phyloP scores from a whole-genome alignment of 2,329 filamentous ascomycete genomes.

The Diaporthe vaccinii region DNA sequence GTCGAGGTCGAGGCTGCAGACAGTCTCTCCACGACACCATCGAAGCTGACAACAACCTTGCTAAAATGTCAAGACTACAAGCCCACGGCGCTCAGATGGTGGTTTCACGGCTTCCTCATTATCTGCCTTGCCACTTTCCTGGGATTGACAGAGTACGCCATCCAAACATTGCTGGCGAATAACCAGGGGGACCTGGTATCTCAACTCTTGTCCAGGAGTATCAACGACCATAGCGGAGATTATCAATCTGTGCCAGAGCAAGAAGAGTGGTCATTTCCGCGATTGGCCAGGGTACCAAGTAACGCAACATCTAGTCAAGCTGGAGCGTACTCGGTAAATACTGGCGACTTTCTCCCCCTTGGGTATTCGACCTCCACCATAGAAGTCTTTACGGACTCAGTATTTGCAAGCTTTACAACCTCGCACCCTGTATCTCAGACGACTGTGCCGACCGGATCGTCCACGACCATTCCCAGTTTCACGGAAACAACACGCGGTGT shows the following conservation, averaged over 20 bases:
- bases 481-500: not conserved
- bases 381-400: not conserved
- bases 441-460: not conserved
- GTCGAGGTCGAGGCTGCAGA: not conserved
- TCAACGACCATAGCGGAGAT: not conserved
- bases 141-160: conserved; percentile 34
- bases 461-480: not conserved
- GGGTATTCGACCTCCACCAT: not conserved
- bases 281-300: not conserved
- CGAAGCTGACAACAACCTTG: not conserved
- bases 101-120: conserved; percentile 31
- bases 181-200: not conserved
- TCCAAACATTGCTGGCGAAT: not conserved
- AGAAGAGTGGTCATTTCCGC: not conserved
- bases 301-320: not conserved
- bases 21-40: not conserved
- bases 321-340: not conserved
- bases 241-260: not conserved
- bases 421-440: not conserved
- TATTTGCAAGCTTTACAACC: not conserved
- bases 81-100: conserved; percentile 36
- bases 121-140: conserved; percentile 20
- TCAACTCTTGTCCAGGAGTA: not conserved
- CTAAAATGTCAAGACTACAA: conserved; percentile 23
- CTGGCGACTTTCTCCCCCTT: not conserved